Evolutionary conservation across 208 protist genomes (phyloP), one percentile per base, ranked within the genome.

Genomic region (Trypanosoma theileri): DNA sequence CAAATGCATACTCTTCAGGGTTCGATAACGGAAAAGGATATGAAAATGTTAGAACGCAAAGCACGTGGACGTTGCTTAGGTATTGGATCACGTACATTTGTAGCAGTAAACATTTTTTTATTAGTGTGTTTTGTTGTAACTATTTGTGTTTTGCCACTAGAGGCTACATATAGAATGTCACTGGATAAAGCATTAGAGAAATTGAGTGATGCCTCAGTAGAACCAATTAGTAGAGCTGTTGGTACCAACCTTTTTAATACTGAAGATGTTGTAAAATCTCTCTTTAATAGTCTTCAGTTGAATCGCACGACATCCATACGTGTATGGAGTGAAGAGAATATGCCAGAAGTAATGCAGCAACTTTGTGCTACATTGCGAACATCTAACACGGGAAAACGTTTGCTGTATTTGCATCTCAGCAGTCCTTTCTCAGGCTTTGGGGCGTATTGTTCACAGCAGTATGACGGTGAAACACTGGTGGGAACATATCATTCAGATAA

Each of bases 361-460:
- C 76, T 90, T 64, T 90, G 84, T 64, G n/a, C 8, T 16, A 21
- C 51, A 8, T 35, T 67, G 3, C 9, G 0, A 26, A 40, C 48
- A 12, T 59, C 51, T 67, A 4, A 17, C 0, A 8, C 7, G 0
- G 61, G 58, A 24, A 51, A 61, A 11, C 54, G 68, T 51, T 46
- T 87, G 26, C 73, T 90, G 8, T 89, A 85, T 66, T 54, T 89
- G 22, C 71, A 63, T 19, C 22, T 90, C 1, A 81, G 61, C 61
- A 85, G 80, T 64, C 84, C 84, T 12, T 75, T 72, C 54, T 63
- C 70, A 16, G 84, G 81, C n/a, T 90, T 79, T 68, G 72, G 84
- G 64, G 84, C 81, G 19, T 90, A 82, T 66, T 90, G 84, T 75
- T 81, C 78, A 4, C 51, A 41, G 24, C 84, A 90, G 75, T 85